These are phyloP conservation scores for Hypoxylon lenormandii DNA, from an alignment of 495 filamentous ascomycete species.

Conservation along the genomic window DNA sequence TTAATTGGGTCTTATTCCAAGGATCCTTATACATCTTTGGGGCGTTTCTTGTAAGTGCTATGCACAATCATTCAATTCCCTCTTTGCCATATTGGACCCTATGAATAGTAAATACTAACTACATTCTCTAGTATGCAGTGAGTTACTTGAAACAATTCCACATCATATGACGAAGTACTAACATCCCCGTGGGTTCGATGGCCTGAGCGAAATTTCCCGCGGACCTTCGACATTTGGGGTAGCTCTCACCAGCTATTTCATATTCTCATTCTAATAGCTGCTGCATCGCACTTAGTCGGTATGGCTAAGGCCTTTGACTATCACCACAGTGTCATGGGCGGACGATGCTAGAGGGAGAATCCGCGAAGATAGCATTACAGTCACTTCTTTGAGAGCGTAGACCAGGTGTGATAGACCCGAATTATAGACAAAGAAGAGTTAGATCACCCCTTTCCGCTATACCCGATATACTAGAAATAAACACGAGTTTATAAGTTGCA, in stretches of 20 bases:
- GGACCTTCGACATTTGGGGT: conserved; percentile 79
- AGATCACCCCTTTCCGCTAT: neutral
- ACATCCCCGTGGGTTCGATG: conserved; percentile 57
- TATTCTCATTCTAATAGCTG: conserved; percentile 75
- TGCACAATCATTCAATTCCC: neutral
- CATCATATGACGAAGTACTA: conserved; percentile 22
- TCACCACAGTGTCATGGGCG: conserved; percentile 57
- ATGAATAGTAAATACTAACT: conserved; percentile 16
- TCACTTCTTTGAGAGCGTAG: neutral
- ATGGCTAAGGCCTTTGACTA: conserved; percentile 67
- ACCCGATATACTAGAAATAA: neutral
- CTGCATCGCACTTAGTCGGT: conserved; percentile 71
- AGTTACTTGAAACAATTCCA: conserved; percentile 29
- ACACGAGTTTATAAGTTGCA: neutral
- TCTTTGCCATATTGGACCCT: neutral
- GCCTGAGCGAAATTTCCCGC: conserved; percentile 73
- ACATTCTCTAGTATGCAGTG: conserved; percentile 32
- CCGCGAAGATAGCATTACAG: neutral
- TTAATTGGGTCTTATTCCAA: conserved; percentile 80
- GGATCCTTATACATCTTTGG: conserved; percentile 87
- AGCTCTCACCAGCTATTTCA: conserved; percentile 86
- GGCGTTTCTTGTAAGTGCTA: conserved; percentile 68
- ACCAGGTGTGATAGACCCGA: neutral
- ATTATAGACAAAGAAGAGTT: neutral
- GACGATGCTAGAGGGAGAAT: conserved; percentile 44